Evolutionary conservation across 2,329 filamentous ascomycete species (phyloP).

Genomic region (Hirsutella rhossiliensis): DNA sequence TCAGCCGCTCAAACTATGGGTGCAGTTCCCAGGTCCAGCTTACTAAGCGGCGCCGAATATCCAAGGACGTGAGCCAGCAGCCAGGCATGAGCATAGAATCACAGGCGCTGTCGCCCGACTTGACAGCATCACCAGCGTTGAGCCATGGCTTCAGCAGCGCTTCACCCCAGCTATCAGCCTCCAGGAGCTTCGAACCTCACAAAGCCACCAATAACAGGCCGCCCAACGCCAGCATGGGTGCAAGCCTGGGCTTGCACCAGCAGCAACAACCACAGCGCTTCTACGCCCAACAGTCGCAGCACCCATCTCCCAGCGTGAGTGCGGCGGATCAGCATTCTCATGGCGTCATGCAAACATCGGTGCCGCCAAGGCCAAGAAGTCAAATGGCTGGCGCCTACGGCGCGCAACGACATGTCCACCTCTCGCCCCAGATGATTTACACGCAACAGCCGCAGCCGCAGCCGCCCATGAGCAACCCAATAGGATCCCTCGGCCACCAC

Average conservation of each 20-base stretch:
- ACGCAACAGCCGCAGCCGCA: slow-evolving; percentile 6
- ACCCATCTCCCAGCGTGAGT: slow-evolving; percentile 3
- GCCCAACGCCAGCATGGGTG: slow-evolving; percentile 1
- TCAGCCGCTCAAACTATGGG: slow-evolving; percentile 1
- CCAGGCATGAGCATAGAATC: slow-evolving; percentile 3
- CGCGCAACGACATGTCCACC: slow-evolving; percentile 1
- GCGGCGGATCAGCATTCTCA: slow-evolving; percentile 1
- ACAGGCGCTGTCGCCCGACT: slow-evolving; percentile 4
- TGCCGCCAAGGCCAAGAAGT: slow-evolving; percentile 1
- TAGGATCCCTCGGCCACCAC: slow-evolving; percentile 4
- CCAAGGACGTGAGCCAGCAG: slow-evolving; percentile 9
- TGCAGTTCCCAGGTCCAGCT: slow-evolving; percentile 3
- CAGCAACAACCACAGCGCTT: slow-evolving; percentile 6
- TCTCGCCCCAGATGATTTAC: slow-evolving; percentile 5
- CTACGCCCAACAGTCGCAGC: slow-evolving; percentile 1
- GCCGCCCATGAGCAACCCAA: slow-evolving; percentile 5
- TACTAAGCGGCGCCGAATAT: slow-evolving; percentile 15
- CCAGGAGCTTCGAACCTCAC: slow-evolving; percentile 9
- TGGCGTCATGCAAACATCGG: not conserved
- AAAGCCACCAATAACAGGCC: slow-evolving; percentile 2
- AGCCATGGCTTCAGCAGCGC: slow-evolving; percentile 3
- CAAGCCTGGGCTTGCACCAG: slow-evolving; percentile 6
- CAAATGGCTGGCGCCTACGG: slow-evolving; percentile 4
- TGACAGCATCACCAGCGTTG: slow-evolving; percentile 6
- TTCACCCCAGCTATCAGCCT: slow-evolving; percentile 2